Evolutionary conservation across 352 stramenopile genomes (phyloP).

Genomic region (Detonula confervacea): DNA sequence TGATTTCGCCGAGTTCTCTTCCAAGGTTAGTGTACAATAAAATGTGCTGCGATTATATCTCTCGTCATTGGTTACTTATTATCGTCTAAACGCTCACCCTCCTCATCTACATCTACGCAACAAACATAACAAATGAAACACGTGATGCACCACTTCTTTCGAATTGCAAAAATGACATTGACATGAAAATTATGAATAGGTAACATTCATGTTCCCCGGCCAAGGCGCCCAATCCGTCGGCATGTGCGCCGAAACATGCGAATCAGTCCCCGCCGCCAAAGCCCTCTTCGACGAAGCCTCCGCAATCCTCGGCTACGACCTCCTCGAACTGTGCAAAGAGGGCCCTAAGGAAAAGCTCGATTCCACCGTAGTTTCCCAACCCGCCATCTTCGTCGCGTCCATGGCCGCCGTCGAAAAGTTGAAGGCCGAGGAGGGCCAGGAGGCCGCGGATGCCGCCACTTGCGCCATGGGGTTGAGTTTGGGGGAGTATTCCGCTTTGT

Average conservation of each 20-base stretch:
- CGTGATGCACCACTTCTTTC: neutral
- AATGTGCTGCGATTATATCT: too few species aligned
- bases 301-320: constrained; percentile 89
- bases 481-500: constrained; percentile 89
- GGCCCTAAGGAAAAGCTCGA: constrained; percentile 88
- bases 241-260: constrained; percentile 80
- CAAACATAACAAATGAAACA: neutral
- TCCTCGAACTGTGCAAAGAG: constrained; percentile 86
- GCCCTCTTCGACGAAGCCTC: constrained; percentile 89
- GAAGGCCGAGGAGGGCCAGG: constrained; percentile 79
- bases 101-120: too few species aligned
- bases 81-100: too few species aligned
- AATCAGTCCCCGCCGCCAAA: constrained; percentile 84
- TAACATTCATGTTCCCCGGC: constrained; percentile 86
- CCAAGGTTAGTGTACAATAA: constrained; percentile 54
- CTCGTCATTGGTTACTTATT: too few species aligned
- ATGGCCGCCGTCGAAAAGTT: constrained; percentile 91
- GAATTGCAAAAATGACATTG: neutral
- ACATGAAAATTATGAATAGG: constrained; percentile 22
- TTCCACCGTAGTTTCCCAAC: constrained; percentile 88
- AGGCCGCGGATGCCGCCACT: constrained; percentile 85
- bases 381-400: constrained; percentile 89
- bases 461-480: constrained; percentile 88
- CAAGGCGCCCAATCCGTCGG: constrained; percentile 86
- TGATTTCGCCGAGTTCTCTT: constrained; percentile 83